Evolutionary conservation across 306 rosid genomes (phyloP).

Genomic region (Pyrus bretschneideri): DNA sequence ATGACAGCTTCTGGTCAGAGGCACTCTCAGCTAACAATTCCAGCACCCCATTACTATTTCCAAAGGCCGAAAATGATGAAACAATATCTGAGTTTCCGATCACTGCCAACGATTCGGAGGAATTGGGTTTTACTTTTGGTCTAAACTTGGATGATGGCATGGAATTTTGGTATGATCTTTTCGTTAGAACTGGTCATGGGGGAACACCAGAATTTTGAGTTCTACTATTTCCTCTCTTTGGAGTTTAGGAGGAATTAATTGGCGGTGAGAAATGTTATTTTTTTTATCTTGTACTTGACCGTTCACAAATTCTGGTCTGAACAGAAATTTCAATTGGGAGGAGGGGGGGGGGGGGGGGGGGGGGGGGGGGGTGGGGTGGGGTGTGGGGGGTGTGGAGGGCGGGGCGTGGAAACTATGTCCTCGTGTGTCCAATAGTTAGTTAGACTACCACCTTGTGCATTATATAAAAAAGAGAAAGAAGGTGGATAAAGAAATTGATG

Average conservation of each 20-base stretch:
- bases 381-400: too few species aligned
- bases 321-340: slow-evolving; percentile 10
- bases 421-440: slow-evolving; percentile 8
- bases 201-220: slow-evolving; percentile 47
- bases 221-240: background rate
- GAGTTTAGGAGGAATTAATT: background rate
- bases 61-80: slow-evolving; percentile 16
- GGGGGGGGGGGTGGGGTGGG: too few species aligned
- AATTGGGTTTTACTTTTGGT: slow-evolving; percentile 9
- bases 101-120: slow-evolving; percentile 20
- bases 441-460: background rate
- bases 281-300: slow-evolving; percentile 12
- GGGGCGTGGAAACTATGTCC: background rate
- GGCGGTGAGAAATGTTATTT: background rate
- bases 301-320: background rate
- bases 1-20: slow-evolving; percentile 67
- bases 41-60: background rate
- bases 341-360: too few species aligned
- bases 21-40: slow-evolving; percentile 28
- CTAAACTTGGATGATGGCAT: slow-evolving; percentile 44
- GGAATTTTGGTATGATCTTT: slow-evolving; percentile 82
- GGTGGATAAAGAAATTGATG: background rate
- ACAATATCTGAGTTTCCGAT: slow-evolving; percentile 19
- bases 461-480: background rate
- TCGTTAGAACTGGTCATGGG: slow-evolving; percentile 36